Evolutionary conservation across 306 rosid genomes (phyloP), one percentile per base, ranked within the genome.

Genomic region (Citrullus amarus): DNA sequence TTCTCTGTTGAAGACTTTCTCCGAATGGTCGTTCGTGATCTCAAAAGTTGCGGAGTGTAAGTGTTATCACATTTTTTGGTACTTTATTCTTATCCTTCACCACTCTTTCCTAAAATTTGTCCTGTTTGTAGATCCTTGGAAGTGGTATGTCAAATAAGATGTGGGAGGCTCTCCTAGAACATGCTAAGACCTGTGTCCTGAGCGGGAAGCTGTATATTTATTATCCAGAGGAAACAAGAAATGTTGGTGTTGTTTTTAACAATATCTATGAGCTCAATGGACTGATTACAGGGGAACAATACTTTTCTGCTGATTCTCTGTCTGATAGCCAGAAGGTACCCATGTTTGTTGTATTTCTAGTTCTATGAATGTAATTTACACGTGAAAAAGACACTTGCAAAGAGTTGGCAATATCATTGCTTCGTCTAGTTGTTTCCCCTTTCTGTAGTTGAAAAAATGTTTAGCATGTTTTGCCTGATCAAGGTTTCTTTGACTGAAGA

Each of bases 101-200:
- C 20, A 43, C n/a, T 58, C 53, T 68, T 43, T 68, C 6, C 58
- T 57, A 14, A 76, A 57, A 1, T 22, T 55, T 77, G 82, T 63
- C 75, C 41, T 70, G 68, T 87, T 79, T 87, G 80, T 77, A 96
- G 99, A 96, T 91, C 79, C 99, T 96, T 81, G 99, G 99, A 79
- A 93, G 99, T 79, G 99, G 99, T n/a, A 96, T 96, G 99, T 96
- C 99, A 76, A 96, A 96, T 87, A 96, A 89, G 89, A 96, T 96
- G 99, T 96, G 99, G 99, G 99, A 96, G 4, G 98, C 98, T 79
- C 98, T 96, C 78, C 5, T 96, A 77, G 99, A 96, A 11, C 99
- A 96, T 88, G 93, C 99, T 55, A 96, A 96, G 90, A 96, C 99
- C 20, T 96, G 99, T 84, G 88, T 80, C 81, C 85, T 96, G 75